Evolutionary conservation across 2,329 filamentous ascomycete genomes (phyloP).

Genomic region (Ceratocystis harringtonii): DNA sequence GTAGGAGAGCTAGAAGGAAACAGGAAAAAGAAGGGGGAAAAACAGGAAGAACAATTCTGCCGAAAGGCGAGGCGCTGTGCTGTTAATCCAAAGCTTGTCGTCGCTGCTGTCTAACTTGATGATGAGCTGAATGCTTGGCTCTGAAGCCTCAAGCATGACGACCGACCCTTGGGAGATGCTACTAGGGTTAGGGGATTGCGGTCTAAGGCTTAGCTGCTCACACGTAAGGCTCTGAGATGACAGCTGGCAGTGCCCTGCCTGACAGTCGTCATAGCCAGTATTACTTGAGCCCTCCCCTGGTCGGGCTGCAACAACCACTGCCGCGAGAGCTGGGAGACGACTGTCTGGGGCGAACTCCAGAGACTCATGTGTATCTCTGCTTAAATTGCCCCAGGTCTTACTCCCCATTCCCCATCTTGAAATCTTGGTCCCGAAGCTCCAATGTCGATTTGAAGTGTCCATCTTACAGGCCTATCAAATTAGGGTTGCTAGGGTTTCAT

Average conservation of each 20-base stretch:
- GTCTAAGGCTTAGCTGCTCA: neutral
- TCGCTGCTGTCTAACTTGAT: neutral
- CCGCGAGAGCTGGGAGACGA: neutral
- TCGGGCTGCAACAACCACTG: neutral
- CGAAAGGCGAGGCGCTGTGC: neutral
- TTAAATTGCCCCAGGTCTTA: neutral
- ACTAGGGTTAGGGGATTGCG: neutral
- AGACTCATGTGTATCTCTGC: neutral
- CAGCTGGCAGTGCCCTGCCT: too few species aligned
- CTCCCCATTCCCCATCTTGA: neutral
- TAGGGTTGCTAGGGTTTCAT: neutral
- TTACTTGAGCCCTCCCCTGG: neutral
- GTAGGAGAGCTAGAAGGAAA: neutral
- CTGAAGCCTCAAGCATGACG: neutral
- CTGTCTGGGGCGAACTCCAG: neutral
- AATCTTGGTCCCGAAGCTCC: too few species aligned
- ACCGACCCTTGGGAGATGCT: neutral
- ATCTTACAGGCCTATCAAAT: neutral
- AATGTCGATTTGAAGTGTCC: too few species aligned
- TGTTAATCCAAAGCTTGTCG: neutral
- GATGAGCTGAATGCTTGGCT: neutral
- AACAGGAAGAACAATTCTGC: too few species aligned
- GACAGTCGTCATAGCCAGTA: too few species aligned
- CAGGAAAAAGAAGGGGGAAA: too few species aligned
- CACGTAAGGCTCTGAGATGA: neutral